phyloP scores from a whole-genome alignment of 2,329 filamentous ascomycete genomes.

The Ophiostoma ips region DNA sequence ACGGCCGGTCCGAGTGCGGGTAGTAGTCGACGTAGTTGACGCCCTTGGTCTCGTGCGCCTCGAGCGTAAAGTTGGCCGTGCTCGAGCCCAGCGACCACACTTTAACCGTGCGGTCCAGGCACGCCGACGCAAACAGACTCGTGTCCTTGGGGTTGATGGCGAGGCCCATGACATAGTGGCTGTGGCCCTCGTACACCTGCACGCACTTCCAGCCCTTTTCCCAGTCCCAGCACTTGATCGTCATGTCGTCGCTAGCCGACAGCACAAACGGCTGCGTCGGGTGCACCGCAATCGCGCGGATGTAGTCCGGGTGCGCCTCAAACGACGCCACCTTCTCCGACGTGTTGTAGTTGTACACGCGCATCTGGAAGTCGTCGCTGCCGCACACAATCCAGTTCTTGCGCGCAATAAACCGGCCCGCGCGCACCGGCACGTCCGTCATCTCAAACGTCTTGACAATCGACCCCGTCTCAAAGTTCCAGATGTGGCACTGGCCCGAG shows the following conservation, averaged over 20 bases:
- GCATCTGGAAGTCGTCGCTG: slow-evolving; percentile 67
- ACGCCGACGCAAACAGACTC: slow-evolving; percentile 82
- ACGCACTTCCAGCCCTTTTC: slow-evolving; percentile 97
- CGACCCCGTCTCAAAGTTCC: slow-evolving; percentile 93
- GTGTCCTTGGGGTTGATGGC: slow-evolving; percentile 97
- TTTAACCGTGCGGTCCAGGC: slow-evolving; percentile 90
- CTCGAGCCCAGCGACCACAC: slow-evolving; percentile 55
- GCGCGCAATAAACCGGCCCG: slow-evolving; percentile 86
- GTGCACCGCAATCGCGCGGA: slow-evolving; percentile 90
- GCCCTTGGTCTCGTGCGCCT: slow-evolving; percentile 93
- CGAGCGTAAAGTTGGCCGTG: slow-evolving; percentile 91
- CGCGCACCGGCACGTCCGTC: slow-evolving; percentile 93
- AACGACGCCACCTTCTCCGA: slow-evolving; percentile 96
- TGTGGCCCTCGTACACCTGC: slow-evolving; percentile 88
- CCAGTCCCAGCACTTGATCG: slow-evolving; percentile 98
- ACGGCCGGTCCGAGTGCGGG: slow-evolving; percentile 60
- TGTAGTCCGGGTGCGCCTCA: slow-evolving; percentile 96
- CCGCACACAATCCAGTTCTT: slow-evolving; percentile 99
- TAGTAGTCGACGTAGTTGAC: slow-evolving; percentile 96
- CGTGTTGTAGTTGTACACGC: slow-evolving; percentile 74
- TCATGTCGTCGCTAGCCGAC: slow-evolving; percentile 96
- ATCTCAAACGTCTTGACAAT: slow-evolving; percentile 99
- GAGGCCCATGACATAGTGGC: slow-evolving; percentile 86
- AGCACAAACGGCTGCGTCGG: slow-evolving; percentile 81
- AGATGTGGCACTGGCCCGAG: slow-evolving; percentile 97